Base-by-base conservation (phyloP, 163 green algal genomes). In the Prototheca cutis region DNA sequence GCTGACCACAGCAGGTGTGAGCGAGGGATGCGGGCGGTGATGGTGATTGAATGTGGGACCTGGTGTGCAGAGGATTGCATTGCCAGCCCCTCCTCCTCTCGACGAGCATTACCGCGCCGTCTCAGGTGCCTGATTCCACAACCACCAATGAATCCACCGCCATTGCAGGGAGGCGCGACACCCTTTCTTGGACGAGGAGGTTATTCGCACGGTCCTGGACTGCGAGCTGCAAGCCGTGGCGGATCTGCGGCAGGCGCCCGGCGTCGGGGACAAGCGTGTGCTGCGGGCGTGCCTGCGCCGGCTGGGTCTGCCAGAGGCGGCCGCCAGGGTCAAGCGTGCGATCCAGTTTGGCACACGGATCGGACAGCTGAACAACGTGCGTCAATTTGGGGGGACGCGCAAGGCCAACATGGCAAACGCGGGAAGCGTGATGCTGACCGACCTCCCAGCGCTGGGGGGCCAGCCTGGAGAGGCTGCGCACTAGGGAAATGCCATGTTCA, bases 331-430 rank as follows among this genome's bases (percentile, higher is more conserved):
- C 4, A 97, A 97, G 72, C 80, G 90, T 0, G 90, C 89, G 8
- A 94, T 95, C 34, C 90, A 97, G 72, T 97, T 97, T 71, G 90
- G 90, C 31, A 90, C 48, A 17, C 73, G 86, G n/a, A 84, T 97
- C 24, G 81, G 84, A 8, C 86, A 87, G 64, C 65, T 78, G 29
- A 65, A 72, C 24, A 97, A 97, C 73, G 10, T 66, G 24, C 57
- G 76, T 1, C 67, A 87, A 21, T 97, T 94, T 81, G 90, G 90
- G 4, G 87, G 80, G 77, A 94, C 88, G 58, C 61, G 84, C 18
- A 70, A 75, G 0, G 90, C 90, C 23, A 95, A 96, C 58, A 57
- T 53, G 53, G 6, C 15, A 8, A 79, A 77, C 42, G 87, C 84
- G 4, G 87, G 87, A 0, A 66, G 69, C 19, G 53, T 90, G 33